Evolutionary conservation across 352 stramenopile species (phyloP).

Genomic region (Phytophthora aleatoria): DNA sequence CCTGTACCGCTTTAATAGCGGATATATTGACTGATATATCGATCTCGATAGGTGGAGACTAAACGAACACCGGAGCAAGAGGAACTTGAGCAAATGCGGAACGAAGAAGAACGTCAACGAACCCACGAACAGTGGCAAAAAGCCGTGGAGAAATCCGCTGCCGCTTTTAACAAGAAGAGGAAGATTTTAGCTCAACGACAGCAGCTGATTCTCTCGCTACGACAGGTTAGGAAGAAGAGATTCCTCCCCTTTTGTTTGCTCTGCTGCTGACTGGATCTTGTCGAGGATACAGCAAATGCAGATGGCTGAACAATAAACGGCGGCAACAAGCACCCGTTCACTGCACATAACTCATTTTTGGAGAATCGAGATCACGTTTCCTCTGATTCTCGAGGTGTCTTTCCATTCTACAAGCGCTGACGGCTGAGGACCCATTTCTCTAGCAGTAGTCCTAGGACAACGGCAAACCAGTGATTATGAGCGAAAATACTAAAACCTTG

Average conservation of each 20-base stretch:
- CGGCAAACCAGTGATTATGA: too few relatives aligned
- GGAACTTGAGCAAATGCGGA: slow-evolving; percentile 55
- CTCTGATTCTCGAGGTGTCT: not conserved
- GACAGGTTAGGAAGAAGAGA: slow-evolving; percentile 43
- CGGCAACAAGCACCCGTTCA: not conserved
- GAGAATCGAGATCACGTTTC: too few relatives aligned
- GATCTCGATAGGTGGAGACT: slow-evolving; percentile 36
- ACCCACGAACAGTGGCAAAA: slow-evolving; percentile 59
- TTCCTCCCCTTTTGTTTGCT: not conserved
- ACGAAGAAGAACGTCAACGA: slow-evolving; percentile 63
- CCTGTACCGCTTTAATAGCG: slow-evolving; percentile 5
- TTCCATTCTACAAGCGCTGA: not conserved
- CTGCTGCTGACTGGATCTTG: not conserved
- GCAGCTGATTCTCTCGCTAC: slow-evolving; percentile 56
- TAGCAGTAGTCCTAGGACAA: too few relatives aligned
- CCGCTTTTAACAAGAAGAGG: slow-evolving; percentile 51
- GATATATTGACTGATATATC: slow-evolving; percentile 9
- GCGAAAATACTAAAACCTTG: not conserved
- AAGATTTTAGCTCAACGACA: slow-evolving; percentile 55
- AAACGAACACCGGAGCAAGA: slow-evolving; percentile 49
- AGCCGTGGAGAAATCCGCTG: slow-evolving; percentile 42
- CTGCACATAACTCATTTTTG: too few relatives aligned
- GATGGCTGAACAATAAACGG: not conserved
- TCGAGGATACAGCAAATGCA: slow-evolving; percentile 18
- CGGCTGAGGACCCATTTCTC: too few relatives aligned